A percentile compares a stretch with the other conserved stretches of the same genome.
These are phyloP conservation scores for Urochloa ruziziensis DNA, from an alignment of 176 grass and related monocot species.

Conservation along the genomic window DNA sequence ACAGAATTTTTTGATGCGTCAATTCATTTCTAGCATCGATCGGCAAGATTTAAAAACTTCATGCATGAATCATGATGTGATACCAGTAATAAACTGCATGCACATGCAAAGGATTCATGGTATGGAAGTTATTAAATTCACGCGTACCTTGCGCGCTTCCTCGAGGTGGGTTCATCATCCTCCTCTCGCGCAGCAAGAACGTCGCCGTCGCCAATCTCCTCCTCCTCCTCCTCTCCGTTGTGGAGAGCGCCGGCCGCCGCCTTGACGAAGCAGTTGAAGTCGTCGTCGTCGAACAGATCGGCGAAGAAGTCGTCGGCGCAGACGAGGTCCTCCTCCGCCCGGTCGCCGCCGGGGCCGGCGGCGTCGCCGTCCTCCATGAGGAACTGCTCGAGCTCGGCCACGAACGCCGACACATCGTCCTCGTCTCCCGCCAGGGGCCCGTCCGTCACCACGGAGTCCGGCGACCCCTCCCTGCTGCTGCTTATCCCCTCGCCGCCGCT, in stretches of 20 bases:
- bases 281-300: too few species aligned
- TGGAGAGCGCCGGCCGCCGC: too few species aligned
- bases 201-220: neutral
- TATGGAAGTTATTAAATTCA: conserved; percentile 1
- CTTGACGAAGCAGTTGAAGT: too few species aligned
- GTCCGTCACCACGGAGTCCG: neutral
- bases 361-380: neutral
- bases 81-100: neutral
- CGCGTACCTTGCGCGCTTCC: conserved; percentile 41
- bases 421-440: neutral
- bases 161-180: conserved; percentile 9
- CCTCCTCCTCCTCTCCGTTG: neutral
- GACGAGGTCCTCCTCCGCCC: too few species aligned
- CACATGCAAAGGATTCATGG: neutral
- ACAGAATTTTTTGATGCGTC: too few species aligned
- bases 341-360: neutral
- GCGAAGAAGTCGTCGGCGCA: neutral
- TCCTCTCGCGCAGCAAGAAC: conserved; percentile 9
- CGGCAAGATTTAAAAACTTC: neutral
- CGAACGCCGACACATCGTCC: neutral
- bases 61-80: neutral
- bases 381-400: conserved; percentile 22
- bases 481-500: neutral
- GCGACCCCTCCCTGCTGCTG: neutral
- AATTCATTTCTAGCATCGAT: neutral